Evolutionary conservation across 257 asterid genomes (phyloP), one percentile per base, ranked within the genome.

Genomic region (Solanum tarapatanum): DNA sequence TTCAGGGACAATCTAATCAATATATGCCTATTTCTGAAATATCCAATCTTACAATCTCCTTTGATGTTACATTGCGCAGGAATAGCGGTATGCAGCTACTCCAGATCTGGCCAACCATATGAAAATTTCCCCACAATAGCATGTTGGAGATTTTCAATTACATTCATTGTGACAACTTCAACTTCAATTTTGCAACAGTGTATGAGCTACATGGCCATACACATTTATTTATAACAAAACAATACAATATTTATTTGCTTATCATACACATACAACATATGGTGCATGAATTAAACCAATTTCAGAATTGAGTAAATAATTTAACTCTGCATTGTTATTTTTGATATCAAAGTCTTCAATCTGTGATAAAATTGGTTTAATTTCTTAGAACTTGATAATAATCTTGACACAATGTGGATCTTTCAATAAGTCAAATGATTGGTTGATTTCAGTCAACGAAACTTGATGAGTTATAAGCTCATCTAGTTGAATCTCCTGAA

Each of bases 401-500:
- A 93, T 92, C 88, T 94, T 94, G 77, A 93, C 75, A 88, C 92
- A 73, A 51, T 88, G 86, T 16, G 96, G 94, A 12, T 88, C 89
- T 91, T 93, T 91, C 92, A 91, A 79, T 69, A 90, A 88, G 89
- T 92, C 94, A 55, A 92, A 87, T 13, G 92, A 93, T 32, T 91
- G 90, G 93, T 88, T 91, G 35, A 93, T 87, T 75, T 92, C 94
- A 80, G 87, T 91, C 39, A 93, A 91, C 58, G 94, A 83, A 70
- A 94, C 83, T 91, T 92, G 92, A 80, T 93, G 96, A 85, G 96
- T 93, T 28, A 88, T 88, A 16, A 94, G 92, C 88, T 88, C 87
- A 88, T 91, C 94, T 32, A 94, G 93, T 83, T 92, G 92, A 62
- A 94, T 92, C 86, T 94, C 94, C 96, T 93, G 91, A 37, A 19